Evolutionary conservation across 768 basidiomycete species (phyloP).

Genomic region (Agrocybe pediades): DNA sequence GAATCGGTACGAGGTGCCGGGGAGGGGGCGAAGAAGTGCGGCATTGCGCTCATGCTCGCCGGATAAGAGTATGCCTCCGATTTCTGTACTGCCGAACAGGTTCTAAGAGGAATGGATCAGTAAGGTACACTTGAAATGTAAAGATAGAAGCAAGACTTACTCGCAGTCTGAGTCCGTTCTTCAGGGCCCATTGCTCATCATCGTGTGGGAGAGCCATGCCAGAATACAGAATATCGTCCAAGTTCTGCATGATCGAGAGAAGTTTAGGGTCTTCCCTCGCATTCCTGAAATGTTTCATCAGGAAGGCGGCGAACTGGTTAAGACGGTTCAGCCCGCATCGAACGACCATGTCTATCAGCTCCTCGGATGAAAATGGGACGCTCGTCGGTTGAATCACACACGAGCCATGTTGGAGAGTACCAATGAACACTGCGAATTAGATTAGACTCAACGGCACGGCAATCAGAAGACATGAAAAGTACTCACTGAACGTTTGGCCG

Average conservation of each 20-base stretch:
- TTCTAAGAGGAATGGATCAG: conserved; percentile 49
- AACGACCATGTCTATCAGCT: conserved; percentile 71
- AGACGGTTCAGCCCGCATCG: conserved; percentile 71
- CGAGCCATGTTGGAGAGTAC: conserved; percentile 69
- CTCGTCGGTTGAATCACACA: conserved; percentile 73
- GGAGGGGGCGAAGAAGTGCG: conserved; percentile 56
- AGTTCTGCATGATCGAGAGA: conserved; percentile 50
- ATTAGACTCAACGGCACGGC: conserved; percentile 23
- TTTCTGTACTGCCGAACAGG: conserved; percentile 81
- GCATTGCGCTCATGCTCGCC: conserved; percentile 54
- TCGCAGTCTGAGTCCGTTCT: conserved; percentile 62
- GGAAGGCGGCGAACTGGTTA: conserved; percentile 74
- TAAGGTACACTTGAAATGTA: conserved; percentile 17
- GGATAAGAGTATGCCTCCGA: conserved; percentile 71
- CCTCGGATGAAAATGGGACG: conserved; percentile 65
- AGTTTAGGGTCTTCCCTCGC: conserved; percentile 63
- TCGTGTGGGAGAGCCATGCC: conserved; percentile 67
- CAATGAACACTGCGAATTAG: conserved; percentile 60
- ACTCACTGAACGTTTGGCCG: conserved; percentile 73
- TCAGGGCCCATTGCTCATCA: conserved; percentile 72
- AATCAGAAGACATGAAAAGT: conserved; percentile 22
- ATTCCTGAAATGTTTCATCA: conserved; percentile 61
- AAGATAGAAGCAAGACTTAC: conserved; percentile 38
- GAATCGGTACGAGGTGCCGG: conserved; percentile 69
- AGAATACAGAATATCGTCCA: conserved; percentile 67